Percentiles rank a stretch among this genome's conserved stretches.
Conservation (phyloP, 192 early-diverging fungal genomes). For the Gigaspora rosea region DNA sequence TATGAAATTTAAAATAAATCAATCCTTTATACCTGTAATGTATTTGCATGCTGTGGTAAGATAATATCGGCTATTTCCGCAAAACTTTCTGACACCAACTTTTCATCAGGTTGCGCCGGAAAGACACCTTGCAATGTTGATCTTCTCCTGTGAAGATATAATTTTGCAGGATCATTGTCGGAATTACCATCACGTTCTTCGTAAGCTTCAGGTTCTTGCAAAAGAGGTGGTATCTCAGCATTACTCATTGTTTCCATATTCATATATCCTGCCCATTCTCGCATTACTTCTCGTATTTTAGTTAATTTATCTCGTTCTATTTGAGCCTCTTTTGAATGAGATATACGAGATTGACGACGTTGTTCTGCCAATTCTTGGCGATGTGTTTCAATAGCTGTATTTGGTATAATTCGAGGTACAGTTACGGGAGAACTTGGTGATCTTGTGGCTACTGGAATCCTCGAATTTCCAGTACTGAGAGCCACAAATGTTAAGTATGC, state of each 20-base stretch:
- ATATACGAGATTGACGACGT: slow-evolving; percentile 47
- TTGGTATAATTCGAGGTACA: slow-evolving; percentile 56
- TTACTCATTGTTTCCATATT: slow-evolving; percentile 28
- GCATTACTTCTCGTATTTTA: slow-evolving; percentile 46
- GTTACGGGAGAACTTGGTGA: slow-evolving; percentile 32
- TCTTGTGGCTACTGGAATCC: neutral
- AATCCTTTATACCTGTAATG: slow-evolving; percentile 33
- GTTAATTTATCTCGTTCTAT: slow-evolving; percentile 35
- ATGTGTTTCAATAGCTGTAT: slow-evolving; percentile 52
- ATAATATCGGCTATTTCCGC: slow-evolving; percentile 67
- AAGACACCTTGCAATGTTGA: neutral
- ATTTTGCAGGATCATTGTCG: slow-evolving; percentile 24
- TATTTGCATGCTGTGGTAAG: slow-evolving; percentile 74
- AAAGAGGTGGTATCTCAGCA: slow-evolving; percentile 25
- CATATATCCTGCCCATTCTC: slow-evolving; percentile 42
- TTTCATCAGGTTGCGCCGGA: slow-evolving; percentile 26
- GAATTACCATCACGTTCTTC: neutral
- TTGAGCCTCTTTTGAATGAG: slow-evolving; percentile 24
- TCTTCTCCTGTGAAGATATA: slow-evolving; percentile 21
- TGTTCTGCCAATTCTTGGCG: slow-evolving; percentile 61
- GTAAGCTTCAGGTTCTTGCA: neutral
- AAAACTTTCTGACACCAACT: slow-evolving; percentile 48
- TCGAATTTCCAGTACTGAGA: neutral
- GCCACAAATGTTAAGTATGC: slow-evolving; percentile 32
- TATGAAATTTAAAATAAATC: neutral